Conservation (phyloP, 2,329 filamentous ascomycete species). For the Trichophyton rubrum region DNA sequence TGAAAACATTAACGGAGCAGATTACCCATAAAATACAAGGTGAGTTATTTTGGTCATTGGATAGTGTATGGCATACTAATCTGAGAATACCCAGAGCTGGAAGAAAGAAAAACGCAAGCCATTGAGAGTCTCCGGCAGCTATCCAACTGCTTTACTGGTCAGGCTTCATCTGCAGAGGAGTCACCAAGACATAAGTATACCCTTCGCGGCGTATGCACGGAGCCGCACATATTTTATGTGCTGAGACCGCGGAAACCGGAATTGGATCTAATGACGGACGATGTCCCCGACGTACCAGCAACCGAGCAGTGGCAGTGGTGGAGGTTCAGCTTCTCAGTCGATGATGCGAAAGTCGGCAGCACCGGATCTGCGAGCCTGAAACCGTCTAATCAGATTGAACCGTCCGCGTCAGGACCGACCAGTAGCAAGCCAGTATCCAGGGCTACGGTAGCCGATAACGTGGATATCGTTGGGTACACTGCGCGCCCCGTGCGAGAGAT, state of each 20-base stretch:
- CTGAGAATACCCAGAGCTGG: slow-evolving; percentile 22
- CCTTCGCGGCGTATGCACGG: slow-evolving; percentile 47
- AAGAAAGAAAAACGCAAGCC: slow-evolving; percentile 31
- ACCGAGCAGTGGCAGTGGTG: slow-evolving; percentile 41
- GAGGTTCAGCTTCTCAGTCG: slow-evolving; percentile 41
- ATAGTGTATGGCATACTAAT: background rate
- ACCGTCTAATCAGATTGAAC: background rate
- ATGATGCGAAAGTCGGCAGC: slow-evolving; percentile 27
- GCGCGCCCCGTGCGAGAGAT: slow-evolving; percentile 35
- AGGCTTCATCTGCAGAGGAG: slow-evolving; percentile 29
- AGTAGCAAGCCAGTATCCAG: background rate
- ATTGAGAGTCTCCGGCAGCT: slow-evolving; percentile 32
- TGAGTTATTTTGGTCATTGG: slow-evolving; percentile 13
- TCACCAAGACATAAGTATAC: slow-evolving; percentile 40
- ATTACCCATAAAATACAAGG: slow-evolving; percentile 32
- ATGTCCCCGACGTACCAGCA: slow-evolving; percentile 18
- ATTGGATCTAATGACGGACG: slow-evolving; percentile 14
- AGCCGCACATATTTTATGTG: slow-evolving; percentile 46
- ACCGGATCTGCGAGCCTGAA: slow-evolving; percentile 5
- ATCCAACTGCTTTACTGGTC: slow-evolving; percentile 36
- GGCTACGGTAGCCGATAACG: slow-evolving; percentile 17
- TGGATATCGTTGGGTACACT: slow-evolving; percentile 30
- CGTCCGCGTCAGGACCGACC: background rate
- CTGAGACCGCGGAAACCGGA: slow-evolving; percentile 27
- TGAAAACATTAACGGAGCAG: slow-evolving; percentile 26